Conservation (phyloP, 2,329 filamentous ascomycete genomes). For the Aureobasidium sp. region DNA sequence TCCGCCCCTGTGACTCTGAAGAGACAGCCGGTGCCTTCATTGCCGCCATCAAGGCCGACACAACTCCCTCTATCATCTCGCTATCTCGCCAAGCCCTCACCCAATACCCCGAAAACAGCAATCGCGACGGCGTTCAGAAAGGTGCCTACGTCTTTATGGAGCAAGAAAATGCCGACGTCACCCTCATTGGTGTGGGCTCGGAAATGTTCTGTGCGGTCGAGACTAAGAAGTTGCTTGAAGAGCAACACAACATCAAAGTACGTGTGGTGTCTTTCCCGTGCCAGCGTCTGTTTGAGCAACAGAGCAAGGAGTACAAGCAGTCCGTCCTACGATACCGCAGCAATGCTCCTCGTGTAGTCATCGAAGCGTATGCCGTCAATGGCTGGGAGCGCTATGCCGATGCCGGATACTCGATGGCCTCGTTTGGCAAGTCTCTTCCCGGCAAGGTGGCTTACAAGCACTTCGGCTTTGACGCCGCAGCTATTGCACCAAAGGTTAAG, state of each 20-base stretch:
- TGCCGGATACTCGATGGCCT: slow-evolving; percentile 44
- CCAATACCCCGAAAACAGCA: slow-evolving; percentile 29
- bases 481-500: slow-evolving; percentile 34
- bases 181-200: slow-evolving; percentile 42
- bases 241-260: slow-evolving; percentile 29
- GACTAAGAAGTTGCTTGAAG: slow-evolving; percentile 17
- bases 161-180: slow-evolving; percentile 30
- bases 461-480: slow-evolving; percentile 45
- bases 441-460: slow-evolving; percentile 46
- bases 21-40: slow-evolving; percentile 34
- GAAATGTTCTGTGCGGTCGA: slow-evolving; percentile 41
- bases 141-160: slow-evolving; percentile 36
- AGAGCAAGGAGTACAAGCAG: slow-evolving; percentile 35
- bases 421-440: slow-evolving; percentile 49
- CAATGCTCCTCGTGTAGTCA: slow-evolving; percentile 37
- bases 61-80: slow-evolving; percentile 36
- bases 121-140: slow-evolving; percentile 29
- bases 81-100: slow-evolving; percentile 33
- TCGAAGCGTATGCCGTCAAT: slow-evolving; percentile 51
- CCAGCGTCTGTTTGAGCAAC: slow-evolving; percentile 41
- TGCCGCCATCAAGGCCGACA: slow-evolving; percentile 30
- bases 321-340: neutral
- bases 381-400: slow-evolving; percentile 55
- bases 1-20: slow-evolving; percentile 28
- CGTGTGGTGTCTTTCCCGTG: slow-evolving; percentile 44